These are phyloP conservation scores for Penicillium desertorum DNA, from an alignment of 495 filamentous ascomycete species.

Conservation along the genomic window DNA sequence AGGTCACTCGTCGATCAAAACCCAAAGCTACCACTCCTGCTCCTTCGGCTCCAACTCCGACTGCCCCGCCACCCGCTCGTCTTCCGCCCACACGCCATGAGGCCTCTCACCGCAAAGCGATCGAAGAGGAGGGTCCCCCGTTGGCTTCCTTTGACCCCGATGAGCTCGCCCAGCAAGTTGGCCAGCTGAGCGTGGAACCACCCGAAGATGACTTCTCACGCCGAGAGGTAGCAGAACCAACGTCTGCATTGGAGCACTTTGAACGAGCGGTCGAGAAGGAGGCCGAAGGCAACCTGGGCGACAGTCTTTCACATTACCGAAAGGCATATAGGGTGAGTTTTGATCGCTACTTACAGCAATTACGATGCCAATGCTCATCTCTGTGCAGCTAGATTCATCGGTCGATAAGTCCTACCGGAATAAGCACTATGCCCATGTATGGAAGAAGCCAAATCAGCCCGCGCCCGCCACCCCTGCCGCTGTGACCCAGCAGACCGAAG, in stretches of 20 bases:
- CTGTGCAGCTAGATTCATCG: constrained; percentile 66
- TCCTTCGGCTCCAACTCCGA: constrained; percentile 24
- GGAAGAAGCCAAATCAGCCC: constrained; percentile 56
- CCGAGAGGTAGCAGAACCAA: constrained; percentile 51
- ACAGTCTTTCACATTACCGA: constrained; percentile 85
- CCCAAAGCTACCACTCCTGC: constrained; percentile 20
- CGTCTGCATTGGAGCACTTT: constrained; percentile 87
- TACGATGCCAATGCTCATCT: constrained; percentile 19
- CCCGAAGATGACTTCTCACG: constrained; percentile 35
- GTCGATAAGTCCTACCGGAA: constrained; percentile 85
- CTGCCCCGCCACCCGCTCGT: constrained; percentile 27
- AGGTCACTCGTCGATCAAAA: constrained; percentile 62
- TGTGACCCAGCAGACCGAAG: constrained; percentile 49
- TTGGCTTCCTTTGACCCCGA: constrained; percentile 40
- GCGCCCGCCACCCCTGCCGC: constrained; percentile 54
- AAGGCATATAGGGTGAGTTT: constrained; percentile 75
- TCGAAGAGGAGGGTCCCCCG: constrained; percentile 39
- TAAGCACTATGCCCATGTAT: constrained; percentile 75
- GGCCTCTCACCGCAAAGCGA: constrained; percentile 38
- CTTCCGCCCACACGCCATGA: constrained; percentile 39
- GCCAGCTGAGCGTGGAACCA: constrained; percentile 31
- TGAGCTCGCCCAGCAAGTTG: constrained; percentile 44
- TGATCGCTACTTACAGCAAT: constrained; percentile 12
- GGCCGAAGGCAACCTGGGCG: constrained; percentile 77
- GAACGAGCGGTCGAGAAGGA: constrained; percentile 90